Percentiles rank a stretch among this genome's conserved stretches.
These are phyloP conservation scores for Zygotorulaspora mrakii DNA, from an alignment of 1,139 yeast species.

Conservation along the genomic window DNA sequence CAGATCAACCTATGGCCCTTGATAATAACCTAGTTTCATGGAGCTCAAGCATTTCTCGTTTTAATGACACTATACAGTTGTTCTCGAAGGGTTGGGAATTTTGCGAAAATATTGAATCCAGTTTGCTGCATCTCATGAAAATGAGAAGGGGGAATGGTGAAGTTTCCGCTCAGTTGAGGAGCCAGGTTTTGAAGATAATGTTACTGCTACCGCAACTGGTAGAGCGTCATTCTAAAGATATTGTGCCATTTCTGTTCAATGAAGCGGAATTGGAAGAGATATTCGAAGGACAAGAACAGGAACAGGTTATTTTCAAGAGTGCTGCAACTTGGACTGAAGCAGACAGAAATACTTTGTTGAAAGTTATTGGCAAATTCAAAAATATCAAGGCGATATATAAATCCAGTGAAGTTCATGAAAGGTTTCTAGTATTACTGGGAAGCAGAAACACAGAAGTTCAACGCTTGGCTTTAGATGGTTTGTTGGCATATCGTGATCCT, in stretches of 20 bases:
- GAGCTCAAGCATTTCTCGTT: constrained; percentile 38
- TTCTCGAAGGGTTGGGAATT: constrained; percentile 31
- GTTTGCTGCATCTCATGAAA: constrained; percentile 42
- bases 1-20: constrained; percentile 16
- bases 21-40: constrained; percentile 24
- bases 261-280: constrained; percentile 32
- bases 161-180: constrained; percentile 34
- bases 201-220: constrained; percentile 58
- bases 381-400: constrained; percentile 54
- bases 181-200: constrained; percentile 41
- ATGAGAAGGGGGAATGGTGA: constrained; percentile 37
- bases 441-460: constrained; percentile 64
- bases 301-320: constrained; percentile 6
- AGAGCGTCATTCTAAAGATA: constrained; percentile 52
- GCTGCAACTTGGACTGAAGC: constrained; percentile 51
- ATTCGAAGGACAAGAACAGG: constrained; percentile 33
- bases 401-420: constrained; percentile 50
- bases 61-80: constrained; percentile 35
- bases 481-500: constrained; percentile 63
- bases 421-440: constrained; percentile 56
- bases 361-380: constrained; percentile 61
- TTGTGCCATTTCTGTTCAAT: constrained; percentile 55
- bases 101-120: constrained; percentile 32
- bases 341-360: constrained; percentile 59
- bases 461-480: constrained; percentile 64